Evolutionary conservation across 2,329 filamentous ascomycete genomes (phyloP), one percentile per base, ranked within the genome.

Genomic region (Coleophoma cylindrospora): DNA sequence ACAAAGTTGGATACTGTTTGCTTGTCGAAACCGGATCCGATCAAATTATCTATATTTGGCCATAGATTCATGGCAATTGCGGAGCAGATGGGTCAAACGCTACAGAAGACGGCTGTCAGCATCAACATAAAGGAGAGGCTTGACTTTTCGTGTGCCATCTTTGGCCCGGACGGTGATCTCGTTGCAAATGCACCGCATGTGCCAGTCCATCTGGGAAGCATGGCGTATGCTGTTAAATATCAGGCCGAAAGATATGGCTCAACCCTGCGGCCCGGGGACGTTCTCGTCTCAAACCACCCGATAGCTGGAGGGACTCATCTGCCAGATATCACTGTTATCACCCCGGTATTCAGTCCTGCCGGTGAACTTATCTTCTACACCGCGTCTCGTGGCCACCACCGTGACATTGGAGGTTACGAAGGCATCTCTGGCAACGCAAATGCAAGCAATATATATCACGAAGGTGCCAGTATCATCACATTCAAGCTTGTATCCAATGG

Each of bases 41-140:
- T 1, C 82, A 90, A 51, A 79, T 74, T 91, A 3, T 86, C 81
- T 60, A 86, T 91, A 52, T 91, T 91, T 57, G 84, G 83, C 1
- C 86, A 91, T 63, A 77, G 87, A 10, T 91, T 91, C 68, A 91
- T 91, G 87, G 83, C 83, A 14, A 89, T 91, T 59, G 87, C 87
- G 1, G 87, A 91, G 67, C 87, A 91, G 63, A 91, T 91, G 87
- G 87, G 87, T 1, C 74, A 84, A 44, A 83, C 84, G 4, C 67
- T 90, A n/a, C 86, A 90, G 61, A 90, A 90, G 71, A 90, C 86
- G 0, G 86, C 83, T 62, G 84, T 90, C 51, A 86, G 79, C 59
- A 87, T 83, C 2, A 91, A 89, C 59, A 85, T 90, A 63, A 87
- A 91, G 64, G 88, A 91, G 62, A 80, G 87, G 6, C 75, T 91